Conservation (phyloP, 2,329 filamentous ascomycete genomes). For the Periglandula ipomoeae region DNA sequence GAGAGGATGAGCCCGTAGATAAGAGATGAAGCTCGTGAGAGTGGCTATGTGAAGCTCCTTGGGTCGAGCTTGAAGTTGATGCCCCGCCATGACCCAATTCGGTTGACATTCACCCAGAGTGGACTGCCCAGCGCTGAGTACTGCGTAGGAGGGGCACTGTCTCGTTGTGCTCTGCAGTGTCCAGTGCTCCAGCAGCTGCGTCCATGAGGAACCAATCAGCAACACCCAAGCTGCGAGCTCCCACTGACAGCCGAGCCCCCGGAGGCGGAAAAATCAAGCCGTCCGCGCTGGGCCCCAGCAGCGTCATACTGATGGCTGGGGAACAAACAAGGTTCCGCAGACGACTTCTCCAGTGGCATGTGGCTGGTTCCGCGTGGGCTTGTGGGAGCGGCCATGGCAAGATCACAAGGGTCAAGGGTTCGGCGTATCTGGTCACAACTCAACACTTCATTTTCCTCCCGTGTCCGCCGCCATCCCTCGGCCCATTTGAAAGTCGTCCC, state of each 20-base stretch:
- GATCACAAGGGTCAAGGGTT: constrained; percentile 4
- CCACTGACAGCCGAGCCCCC: background rate
- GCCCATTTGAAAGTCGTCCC: constrained; percentile 1
- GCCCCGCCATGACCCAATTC: background rate
- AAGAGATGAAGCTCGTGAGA: background rate
- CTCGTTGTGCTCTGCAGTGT: no score
- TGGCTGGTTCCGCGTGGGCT: background rate
- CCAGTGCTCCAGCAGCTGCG: no score
- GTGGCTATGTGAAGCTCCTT: background rate
- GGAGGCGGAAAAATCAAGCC: constrained; percentile 7
- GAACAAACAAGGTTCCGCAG: no score
- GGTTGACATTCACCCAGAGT: no score
- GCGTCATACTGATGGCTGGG: background rate
- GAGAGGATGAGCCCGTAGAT: no score
- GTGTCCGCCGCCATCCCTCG: constrained; percentile 1
- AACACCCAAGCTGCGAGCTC: no score
- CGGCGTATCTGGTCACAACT: background rate
- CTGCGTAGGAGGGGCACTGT: no score
- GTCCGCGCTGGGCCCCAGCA: constrained; percentile 1
- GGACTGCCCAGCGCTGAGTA: no score
- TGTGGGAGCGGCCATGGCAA: background rate
- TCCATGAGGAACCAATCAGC: background rate
- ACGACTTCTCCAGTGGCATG: no score
- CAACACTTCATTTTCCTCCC: background rate
- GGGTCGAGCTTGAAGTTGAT: background rate